phyloP scores from a whole-genome alignment of 1,139 yeast genomes.

The Neolecta irregularis region DNA sequence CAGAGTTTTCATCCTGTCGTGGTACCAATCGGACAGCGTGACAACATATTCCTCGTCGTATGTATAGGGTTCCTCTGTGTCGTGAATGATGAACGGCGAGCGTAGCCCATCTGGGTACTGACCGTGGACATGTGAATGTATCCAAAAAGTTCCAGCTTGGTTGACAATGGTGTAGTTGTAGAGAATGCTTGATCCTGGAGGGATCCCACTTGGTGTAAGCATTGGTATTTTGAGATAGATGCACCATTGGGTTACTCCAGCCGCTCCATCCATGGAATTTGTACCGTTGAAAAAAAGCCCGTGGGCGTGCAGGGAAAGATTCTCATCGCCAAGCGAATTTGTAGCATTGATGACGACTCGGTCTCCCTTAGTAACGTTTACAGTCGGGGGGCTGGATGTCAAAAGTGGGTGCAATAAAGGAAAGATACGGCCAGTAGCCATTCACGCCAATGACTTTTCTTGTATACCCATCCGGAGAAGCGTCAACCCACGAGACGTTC shows the following conservation, averaged over 20 bases:
- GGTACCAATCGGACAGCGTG: constrained; percentile 62
- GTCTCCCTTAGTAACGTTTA: constrained; percentile 62
- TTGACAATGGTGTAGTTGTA: constrained; percentile 71
- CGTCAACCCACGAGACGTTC: constrained; percentile 55
- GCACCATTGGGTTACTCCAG: constrained; percentile 58
- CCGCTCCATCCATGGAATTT: constrained; percentile 75
- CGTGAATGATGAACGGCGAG: constrained; percentile 59
- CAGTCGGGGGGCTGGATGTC: no score
- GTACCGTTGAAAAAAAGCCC: constrained; percentile 72
- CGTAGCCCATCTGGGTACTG: constrained; percentile 90
- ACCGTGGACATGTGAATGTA: constrained; percentile 74
- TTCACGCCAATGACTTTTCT: constrained; percentile 59
- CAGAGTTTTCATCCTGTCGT: constrained; percentile 40
- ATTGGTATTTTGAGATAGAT: no score
- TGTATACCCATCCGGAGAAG: constrained; percentile 68
- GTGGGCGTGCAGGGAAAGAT: constrained; percentile 78
- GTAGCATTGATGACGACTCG: constrained; percentile 50
- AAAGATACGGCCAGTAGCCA: constrained; percentile 24
- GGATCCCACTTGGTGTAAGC: no score
- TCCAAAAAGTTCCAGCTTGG: constrained; percentile 87
- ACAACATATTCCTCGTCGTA: constrained; percentile 63
- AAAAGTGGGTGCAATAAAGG: no score
- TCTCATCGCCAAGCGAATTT: constrained; percentile 44
- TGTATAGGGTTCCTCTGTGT: constrained; percentile 36
- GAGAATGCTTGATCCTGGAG: constrained; percentile 54